Percentiles rank a stretch among this genome's conserved stretches.
These are phyloP conservation scores for Beta macrorhiza DNA, from an alignment of 179 eudicot genomes.

Conservation along the genomic window DNA sequence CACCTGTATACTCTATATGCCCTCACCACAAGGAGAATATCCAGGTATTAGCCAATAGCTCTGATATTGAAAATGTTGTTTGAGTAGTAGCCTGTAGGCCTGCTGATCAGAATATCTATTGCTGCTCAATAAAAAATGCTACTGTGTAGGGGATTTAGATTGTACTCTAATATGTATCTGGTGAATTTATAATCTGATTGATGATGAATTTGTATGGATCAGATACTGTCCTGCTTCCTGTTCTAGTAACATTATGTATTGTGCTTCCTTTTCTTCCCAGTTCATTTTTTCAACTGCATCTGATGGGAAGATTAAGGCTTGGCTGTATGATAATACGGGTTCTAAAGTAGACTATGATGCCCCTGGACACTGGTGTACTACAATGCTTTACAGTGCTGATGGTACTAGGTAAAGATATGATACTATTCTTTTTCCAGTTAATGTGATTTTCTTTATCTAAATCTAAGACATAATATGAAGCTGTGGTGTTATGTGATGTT, in stretches of 20 bases:
- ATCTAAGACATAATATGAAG: background rate
- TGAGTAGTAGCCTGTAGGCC: background rate
- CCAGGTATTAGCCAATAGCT: constrained; percentile 49
- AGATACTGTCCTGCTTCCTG: constrained; percentile 1
- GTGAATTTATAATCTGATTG: background rate
- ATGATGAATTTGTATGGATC: background rate
- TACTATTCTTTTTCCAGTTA: background rate
- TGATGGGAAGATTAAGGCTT: constrained; percentile 95
- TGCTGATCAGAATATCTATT: constrained; percentile 7
- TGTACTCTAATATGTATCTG: background rate
- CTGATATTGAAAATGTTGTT: background rate
- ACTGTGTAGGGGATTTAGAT: background rate
- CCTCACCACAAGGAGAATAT: constrained; percentile 95
- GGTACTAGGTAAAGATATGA: constrained; percentile 60
- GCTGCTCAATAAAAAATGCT: background rate
- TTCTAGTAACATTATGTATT: constrained; percentile 15
- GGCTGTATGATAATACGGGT: constrained; percentile 91
- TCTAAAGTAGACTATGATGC: constrained; percentile 95
- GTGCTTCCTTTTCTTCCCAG: constrained; percentile 38
- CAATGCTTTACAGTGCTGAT: constrained; percentile 95
- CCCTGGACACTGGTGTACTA: constrained; percentile 88
- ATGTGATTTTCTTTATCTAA: background rate
- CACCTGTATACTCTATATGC: constrained; percentile 87
- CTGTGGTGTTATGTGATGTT: background rate
- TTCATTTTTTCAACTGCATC: constrained; percentile 88